Evolutionary conservation across 352 stramenopile genomes (phyloP), one percentile per base, ranked within the genome.

Genomic region (Phytophthora foliorum): DNA sequence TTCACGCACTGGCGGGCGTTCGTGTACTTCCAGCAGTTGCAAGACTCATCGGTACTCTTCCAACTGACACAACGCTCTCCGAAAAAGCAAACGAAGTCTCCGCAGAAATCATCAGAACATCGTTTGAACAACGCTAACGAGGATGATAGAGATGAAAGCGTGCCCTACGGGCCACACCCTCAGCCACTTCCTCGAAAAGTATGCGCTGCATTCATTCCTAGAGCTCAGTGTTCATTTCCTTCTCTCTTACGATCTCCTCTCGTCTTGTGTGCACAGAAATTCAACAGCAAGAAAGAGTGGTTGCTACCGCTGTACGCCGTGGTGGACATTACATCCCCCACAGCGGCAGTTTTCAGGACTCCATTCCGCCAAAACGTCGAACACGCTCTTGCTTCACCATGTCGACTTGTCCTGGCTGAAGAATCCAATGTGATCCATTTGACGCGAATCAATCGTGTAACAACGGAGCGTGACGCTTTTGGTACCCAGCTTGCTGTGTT

Each of bases 1-100:
- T 64, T 87, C 10, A 69, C 61, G n/a, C 77, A 88, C 44, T 92
- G 83, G 83, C 57, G 54, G 29, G 55, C 78, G 2, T 90, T 89
- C 31, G 58, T 81, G 10, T 61, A 74, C 32, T 88, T 90, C 21
- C 83, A 90, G 42, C 66, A 81, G 22, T 64, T 92, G 0, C 83
- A 90, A 27, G 61, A 82, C 34, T 71, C 80, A 14, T 58, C 67
- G 0, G 42, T 72, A 5, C 57, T 89, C 8, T 80, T 81, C 17
- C 69, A 80, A 3, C 38, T 75, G 19, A 27, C 45, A 2, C 34
- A 57, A 22, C 13, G 14, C 1, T 29, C 56, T 2, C 34, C 48
- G 16, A 69, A 70, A 53, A 76, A 67, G 6, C 61, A 39, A 17
- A 27, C 51, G 3, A 75, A 68, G 39, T 51, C 46, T 3, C 34